Evolutionary conservation across 1,284 basidiomycete genomes (phyloP), one percentile per base, ranked within the genome.

Genomic region (Sanghuangporus baumii): DNA sequence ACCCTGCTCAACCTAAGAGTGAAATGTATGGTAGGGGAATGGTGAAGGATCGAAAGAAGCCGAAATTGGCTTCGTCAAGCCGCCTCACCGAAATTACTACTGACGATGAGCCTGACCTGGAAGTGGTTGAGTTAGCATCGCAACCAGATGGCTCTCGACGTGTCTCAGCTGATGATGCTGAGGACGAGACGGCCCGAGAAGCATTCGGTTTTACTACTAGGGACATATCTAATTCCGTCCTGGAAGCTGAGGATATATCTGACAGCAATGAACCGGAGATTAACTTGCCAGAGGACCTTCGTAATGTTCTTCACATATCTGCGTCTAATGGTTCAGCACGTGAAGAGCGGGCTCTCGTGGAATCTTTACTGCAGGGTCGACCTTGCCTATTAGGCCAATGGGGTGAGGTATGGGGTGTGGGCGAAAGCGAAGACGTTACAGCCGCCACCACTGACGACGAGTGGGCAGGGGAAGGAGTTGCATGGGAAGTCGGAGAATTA

Each of bases 401-500:
- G 55, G 88, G 87, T 5, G 83, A 88, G 65, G 83, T 91, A 61
- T 91, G 89, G 89, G 85, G 83, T 67, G 82, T 83, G 56, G 89
- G 89, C n/a, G 88, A 91, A 73, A 77, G 75, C 55, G 60, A 74
- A 79, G 43, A 67, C 62, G 11, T 77, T 77, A n/a, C 69, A 69
- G 67, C 64, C 26, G 69, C 64, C 56, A 72, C 75, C 50, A 74
- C 69, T 46, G 84, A 83, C 60, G 79, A 74, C 6, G 87, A 87
- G 70, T 91, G 89, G 89, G 89, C 91, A 72, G 85, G 86, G 31
- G 89, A 91, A 71, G 86, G 87, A 43, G 79, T 90, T 46, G 86
- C 89, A 65, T 91, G 89, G 89, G 87, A 87, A 73, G 79, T 82
- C 16, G 89, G 84, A 55, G 89, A 91, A 70, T 69, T 68, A 61